These are phyloP conservation scores for Biscutella laevigata DNA, from an alignment of 441 rosid genomes.

Conservation along the genomic window DNA sequence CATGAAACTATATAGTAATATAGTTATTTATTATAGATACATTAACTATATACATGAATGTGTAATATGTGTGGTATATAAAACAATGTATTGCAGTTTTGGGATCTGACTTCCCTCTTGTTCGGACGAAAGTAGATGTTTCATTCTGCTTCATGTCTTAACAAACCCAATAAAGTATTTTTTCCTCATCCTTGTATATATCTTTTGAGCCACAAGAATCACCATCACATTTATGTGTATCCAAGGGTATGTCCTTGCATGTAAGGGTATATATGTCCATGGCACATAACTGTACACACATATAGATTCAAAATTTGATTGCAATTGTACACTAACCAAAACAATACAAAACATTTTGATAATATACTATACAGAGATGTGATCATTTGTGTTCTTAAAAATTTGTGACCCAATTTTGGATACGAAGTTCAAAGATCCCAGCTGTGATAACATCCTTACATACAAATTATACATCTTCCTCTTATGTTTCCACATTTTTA, in stretches of 20 bases:
- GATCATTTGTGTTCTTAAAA: conserved; percentile 5
- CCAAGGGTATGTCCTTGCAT: conserved; percentile 21
- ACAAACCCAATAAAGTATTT: conserved; percentile 26
- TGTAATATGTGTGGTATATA: conserved; percentile 3
- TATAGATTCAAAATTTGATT: conserved; percentile 18
- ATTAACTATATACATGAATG: conserved; percentile 9
- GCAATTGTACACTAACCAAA: conserved; percentile 26
- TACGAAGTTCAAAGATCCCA: conserved; percentile 13
- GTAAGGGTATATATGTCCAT: conserved; percentile 13
- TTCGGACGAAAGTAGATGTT: conserved; percentile 25
- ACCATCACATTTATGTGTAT: conserved; percentile 16
- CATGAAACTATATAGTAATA: background rate
- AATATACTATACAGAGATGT: background rate
- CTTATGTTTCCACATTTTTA: background rate
- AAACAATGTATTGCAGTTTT: conserved; percentile 19
- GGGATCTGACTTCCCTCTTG: conserved; percentile 21
- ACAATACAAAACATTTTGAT: conserved; percentile 9
- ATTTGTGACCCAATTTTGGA: conserved; percentile 21
- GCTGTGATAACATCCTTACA: conserved; percentile 7
- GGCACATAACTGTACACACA: conserved; percentile 1
- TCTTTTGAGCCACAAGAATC: conserved; percentile 22
- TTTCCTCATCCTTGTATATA: conserved; percentile 9
- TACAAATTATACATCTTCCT: background rate
- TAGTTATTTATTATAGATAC: background rate
- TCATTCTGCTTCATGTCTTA: conserved; percentile 17